Conservation (phyloP, 768 basidiomycete genomes). For the Boletus insuetus region DNA sequence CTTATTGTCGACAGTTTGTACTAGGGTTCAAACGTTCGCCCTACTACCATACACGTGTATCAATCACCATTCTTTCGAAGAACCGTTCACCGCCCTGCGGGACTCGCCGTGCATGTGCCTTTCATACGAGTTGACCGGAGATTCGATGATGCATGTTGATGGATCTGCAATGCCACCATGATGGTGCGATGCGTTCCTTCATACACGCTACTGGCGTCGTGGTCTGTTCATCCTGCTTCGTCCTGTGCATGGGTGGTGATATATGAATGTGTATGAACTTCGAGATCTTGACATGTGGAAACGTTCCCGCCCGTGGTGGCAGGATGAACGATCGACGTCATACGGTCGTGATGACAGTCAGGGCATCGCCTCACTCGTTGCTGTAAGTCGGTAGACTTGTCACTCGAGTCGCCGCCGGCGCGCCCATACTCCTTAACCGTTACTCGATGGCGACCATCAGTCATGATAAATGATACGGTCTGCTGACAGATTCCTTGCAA, state of each 20-base stretch:
- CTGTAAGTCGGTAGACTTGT: neutral
- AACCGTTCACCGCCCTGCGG: neutral
- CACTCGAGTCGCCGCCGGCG: neutral
- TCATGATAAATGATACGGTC: neutral
- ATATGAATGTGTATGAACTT: neutral
- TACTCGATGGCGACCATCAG: neutral
- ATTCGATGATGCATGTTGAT: slow-evolving; percentile 5
- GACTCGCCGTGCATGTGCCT: neutral
- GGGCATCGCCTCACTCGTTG: slow-evolving; percentile 1
- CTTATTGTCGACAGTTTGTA: neutral
- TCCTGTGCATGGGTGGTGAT: neutral
- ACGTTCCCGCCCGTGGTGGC: neutral
- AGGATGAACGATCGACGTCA: neutral
- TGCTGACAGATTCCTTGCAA: slow-evolving; percentile 1
- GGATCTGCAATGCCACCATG: slow-evolving; percentile 2
- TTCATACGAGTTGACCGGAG: neutral
- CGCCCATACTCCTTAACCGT: too few species aligned
- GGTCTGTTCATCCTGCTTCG: neutral
- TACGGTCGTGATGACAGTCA: neutral
- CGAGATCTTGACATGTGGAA: neutral
- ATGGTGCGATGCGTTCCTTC: neutral
- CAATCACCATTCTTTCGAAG: slow-evolving; percentile 1
- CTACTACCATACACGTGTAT: slow-evolving; percentile 16
- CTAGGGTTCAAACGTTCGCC: slow-evolving; percentile 10
- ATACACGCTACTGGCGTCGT: neutral